Conservation (phyloP, 176 grass and related monocot genomes). For the Cocos nucifera region DNA sequence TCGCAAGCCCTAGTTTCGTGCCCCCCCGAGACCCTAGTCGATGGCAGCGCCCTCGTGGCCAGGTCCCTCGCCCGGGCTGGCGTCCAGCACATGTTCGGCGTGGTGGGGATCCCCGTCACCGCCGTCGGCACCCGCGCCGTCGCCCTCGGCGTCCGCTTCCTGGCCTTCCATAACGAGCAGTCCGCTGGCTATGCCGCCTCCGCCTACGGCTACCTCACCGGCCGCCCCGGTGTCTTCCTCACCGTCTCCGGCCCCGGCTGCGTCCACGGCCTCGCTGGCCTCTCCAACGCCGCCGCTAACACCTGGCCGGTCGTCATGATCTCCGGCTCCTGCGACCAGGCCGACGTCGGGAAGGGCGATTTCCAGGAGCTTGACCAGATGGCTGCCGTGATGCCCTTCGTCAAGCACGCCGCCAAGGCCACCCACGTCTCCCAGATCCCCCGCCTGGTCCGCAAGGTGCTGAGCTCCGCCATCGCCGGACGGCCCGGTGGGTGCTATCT, state of each 20-base stretch:
- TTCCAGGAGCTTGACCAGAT: slow-evolving; percentile 98
- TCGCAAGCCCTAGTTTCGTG: not conserved
- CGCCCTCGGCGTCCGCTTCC: slow-evolving; percentile 58
- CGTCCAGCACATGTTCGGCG: slow-evolving; percentile 78
- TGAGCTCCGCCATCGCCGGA: slow-evolving; percentile 38
- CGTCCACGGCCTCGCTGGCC: slow-evolving; percentile 75
- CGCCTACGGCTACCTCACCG: slow-evolving; percentile 76
- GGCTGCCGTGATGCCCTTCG: slow-evolving; percentile 66
- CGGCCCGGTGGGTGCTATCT: slow-evolving; percentile 82
- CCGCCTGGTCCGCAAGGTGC: slow-evolving; percentile 51
- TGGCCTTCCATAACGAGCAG: slow-evolving; percentile 94
- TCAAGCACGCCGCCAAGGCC: slow-evolving; percentile 75
- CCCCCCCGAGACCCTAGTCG: slow-evolving; percentile 15
- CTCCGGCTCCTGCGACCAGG: slow-evolving; percentile 78
- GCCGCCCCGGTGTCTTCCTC: slow-evolving; percentile 54
- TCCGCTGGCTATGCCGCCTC: slow-evolving; percentile 79
- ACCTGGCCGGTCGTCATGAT: slow-evolving; percentile 81
- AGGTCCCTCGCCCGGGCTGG: slow-evolving; percentile 53
- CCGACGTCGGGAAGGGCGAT: slow-evolving; percentile 70
- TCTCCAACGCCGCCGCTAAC: slow-evolving; percentile 81
- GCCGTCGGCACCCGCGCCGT: slow-evolving; percentile 64
- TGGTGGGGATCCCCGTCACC: slow-evolving; percentile 93
- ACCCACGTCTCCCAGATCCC: slow-evolving; percentile 56
- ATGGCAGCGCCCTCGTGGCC: slow-evolving; percentile 57
- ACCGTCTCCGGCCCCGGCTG: slow-evolving; percentile 86